phyloP scores from a whole-genome alignment of 2,329 filamentous ascomycete genomes.

The Trichoderma asperellum region DNA sequence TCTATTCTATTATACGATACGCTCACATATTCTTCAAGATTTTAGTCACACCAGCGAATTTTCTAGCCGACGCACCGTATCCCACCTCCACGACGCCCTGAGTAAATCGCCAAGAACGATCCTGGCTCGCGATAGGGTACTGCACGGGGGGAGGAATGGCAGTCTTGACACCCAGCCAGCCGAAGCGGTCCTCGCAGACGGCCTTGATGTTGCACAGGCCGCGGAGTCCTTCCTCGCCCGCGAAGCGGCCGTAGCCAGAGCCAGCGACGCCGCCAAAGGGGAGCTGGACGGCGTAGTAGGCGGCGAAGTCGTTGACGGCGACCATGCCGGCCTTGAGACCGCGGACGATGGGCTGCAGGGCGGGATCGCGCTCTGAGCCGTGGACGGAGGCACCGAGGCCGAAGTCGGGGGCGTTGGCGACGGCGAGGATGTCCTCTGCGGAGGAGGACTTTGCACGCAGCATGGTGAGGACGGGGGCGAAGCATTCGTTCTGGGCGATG shows the following conservation, averaged over 20 bases:
- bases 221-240: conserved; percentile 83
- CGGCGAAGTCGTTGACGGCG: conserved; percentile 92
- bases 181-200: conserved; percentile 75
- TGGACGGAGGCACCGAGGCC: conserved; percentile 90
- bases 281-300: conserved; percentile 89
- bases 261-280: conserved; percentile 92
- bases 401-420: conserved; percentile 84
- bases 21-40: conserved; percentile 50
- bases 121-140: conserved; percentile 74
- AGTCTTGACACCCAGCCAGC: conserved; percentile 68
- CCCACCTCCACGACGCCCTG: conserved; percentile 64
- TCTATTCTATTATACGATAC: not conserved
- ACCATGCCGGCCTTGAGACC: conserved; percentile 86
- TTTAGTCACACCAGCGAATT: conserved; percentile 46
- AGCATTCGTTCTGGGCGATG: conserved; percentile 89
- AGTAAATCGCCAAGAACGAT: conserved; percentile 66
- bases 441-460: conserved; percentile 71
- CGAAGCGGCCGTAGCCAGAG: conserved; percentile 91
- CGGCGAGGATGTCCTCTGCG: conserved; percentile 65
- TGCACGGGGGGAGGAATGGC: conserved; percentile 78
- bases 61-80: conserved; percentile 52
- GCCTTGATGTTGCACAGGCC: conserved; percentile 87
- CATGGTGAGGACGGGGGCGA: conserved; percentile 86
- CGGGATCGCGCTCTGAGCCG: conserved; percentile 64
- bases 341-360: conserved; percentile 66